Evolutionary conservation across 2,329 filamentous ascomycete species (phyloP).

Genomic region (Hypoxylon sp.): DNA sequence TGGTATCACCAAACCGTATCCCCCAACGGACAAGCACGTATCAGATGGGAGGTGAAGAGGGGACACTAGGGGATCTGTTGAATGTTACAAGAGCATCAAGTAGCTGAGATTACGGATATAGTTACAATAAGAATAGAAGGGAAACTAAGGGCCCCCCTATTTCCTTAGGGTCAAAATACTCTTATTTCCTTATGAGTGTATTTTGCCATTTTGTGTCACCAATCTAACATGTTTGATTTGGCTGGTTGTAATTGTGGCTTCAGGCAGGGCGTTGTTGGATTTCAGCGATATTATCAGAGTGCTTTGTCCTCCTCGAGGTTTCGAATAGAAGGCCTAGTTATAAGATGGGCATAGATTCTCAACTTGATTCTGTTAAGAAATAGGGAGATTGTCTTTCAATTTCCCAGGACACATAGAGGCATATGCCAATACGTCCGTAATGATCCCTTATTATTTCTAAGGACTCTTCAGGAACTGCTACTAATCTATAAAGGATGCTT

Average conservation of each 20-base stretch:
- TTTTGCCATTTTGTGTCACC: too few species aligned
- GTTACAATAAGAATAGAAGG: background rate
- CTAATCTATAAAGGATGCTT: too few species aligned
- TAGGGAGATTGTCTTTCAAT: too few species aligned
- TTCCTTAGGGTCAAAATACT: too few species aligned
- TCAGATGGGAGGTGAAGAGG: background rate
- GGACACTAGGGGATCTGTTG: background rate
- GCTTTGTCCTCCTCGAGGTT: background rate
- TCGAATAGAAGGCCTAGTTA: background rate
- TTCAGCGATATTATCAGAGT: background rate
- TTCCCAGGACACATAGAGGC: too few species aligned
- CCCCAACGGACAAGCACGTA: background rate
- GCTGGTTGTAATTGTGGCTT: background rate
- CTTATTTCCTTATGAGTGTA: too few species aligned
- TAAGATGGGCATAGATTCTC: background rate
- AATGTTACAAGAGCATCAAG: background rate
- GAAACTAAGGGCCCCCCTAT: background rate
- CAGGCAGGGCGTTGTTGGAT: background rate
- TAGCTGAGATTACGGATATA: background rate
- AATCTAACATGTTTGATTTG: background rate
- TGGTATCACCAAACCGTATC: background rate
- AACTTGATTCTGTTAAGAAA: too few species aligned
- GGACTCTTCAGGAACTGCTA: too few species aligned
- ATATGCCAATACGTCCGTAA: too few species aligned
- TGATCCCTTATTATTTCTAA: too few species aligned